These are phyloP conservation scores for Tephrocybe sp. DNA, from an alignment of 768 basidiomycete species.

Conservation along the genomic window DNA sequence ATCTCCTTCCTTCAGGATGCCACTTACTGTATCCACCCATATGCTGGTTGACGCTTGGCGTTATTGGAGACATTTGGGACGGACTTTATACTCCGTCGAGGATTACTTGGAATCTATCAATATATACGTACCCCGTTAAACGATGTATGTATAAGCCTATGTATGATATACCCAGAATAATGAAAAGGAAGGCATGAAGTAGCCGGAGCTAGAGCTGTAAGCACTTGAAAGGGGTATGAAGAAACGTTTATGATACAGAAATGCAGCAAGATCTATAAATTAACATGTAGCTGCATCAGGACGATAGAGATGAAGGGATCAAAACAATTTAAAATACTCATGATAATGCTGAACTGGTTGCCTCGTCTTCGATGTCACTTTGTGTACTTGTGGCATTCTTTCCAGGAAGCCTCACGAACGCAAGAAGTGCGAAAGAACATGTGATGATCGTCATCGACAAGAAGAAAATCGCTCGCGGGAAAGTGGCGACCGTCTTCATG, in stretches of 20 bases:
- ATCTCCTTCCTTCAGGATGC: too few relatives aligned
- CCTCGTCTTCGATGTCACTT: neutral
- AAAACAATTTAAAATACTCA: neutral
- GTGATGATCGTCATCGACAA: slow-evolving; percentile 40
- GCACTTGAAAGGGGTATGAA: neutral
- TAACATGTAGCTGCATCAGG: neutral
- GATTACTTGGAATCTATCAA: too few relatives aligned
- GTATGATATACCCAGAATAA: neutral
- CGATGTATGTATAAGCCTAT: too few relatives aligned
- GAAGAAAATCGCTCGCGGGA: slow-evolving; percentile 70
- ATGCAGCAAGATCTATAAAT: neutral
- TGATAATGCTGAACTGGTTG: neutral
- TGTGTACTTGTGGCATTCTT: neutral
- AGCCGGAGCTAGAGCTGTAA: too few relatives aligned
- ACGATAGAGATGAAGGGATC: neutral
- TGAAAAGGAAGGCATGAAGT: neutral
- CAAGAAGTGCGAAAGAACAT: slow-evolving; percentile 42
- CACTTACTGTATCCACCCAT: too few relatives aligned
- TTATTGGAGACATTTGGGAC: too few relatives aligned
- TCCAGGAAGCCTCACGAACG: slow-evolving; percentile 42
- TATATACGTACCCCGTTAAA: too few relatives aligned
- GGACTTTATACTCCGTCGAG: too few relatives aligned
- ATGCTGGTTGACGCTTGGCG: too few relatives aligned
- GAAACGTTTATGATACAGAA: neutral
- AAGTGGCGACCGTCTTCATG: slow-evolving; percentile 63